phyloP scores from a whole-genome alignment of 352 stramenopile genomes.

The Globisporangium sylvaticum region DNA sequence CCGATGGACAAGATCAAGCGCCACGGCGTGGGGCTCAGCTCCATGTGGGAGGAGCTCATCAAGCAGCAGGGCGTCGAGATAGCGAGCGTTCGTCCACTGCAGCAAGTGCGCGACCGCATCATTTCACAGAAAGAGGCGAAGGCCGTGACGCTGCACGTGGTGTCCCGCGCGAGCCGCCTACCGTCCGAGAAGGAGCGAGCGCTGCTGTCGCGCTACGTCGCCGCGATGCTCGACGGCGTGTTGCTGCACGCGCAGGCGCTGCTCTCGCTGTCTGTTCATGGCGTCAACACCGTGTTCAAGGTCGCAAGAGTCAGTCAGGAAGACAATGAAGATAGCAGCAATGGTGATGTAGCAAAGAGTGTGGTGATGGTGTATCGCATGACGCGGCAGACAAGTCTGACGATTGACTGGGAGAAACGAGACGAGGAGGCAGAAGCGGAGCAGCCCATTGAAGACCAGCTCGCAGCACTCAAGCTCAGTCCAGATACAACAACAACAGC shows the following conservation, averaged over 20 bases:
- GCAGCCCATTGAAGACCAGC: background rate
- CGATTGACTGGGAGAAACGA: conserved; percentile 8
- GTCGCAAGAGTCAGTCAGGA: conserved; percentile 28
- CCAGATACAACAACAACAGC: background rate
- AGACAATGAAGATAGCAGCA: background rate
- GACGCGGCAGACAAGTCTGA: background rate
- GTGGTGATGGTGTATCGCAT: conserved; percentile 6
- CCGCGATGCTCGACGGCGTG: conserved; percentile 60
- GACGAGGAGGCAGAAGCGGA: background rate
- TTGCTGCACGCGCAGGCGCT: conserved; percentile 47
- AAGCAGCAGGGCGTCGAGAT: conserved; percentile 17
- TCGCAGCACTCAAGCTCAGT: conserved; percentile 6
- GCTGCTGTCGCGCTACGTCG: conserved; percentile 53
- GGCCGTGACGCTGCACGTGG: conserved; percentile 31
- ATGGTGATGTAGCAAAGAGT: background rate
- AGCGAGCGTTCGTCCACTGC: conserved; percentile 25
- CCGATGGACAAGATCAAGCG: conserved; percentile 74
- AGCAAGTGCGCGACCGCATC: conserved; percentile 11
- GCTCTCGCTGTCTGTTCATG: conserved; percentile 59
- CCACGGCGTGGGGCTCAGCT: conserved; percentile 53
- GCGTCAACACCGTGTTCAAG: conserved; percentile 46
- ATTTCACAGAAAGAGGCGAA: conserved; percentile 19
- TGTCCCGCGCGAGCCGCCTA: conserved; percentile 28
- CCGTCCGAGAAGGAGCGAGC: conserved; percentile 54
- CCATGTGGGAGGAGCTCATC: conserved; percentile 63